These are phyloP conservation scores for Colletotrichum gigasporum DNA, from an alignment of 2,329 filamentous ascomycete genomes.

Conservation along the genomic window DNA sequence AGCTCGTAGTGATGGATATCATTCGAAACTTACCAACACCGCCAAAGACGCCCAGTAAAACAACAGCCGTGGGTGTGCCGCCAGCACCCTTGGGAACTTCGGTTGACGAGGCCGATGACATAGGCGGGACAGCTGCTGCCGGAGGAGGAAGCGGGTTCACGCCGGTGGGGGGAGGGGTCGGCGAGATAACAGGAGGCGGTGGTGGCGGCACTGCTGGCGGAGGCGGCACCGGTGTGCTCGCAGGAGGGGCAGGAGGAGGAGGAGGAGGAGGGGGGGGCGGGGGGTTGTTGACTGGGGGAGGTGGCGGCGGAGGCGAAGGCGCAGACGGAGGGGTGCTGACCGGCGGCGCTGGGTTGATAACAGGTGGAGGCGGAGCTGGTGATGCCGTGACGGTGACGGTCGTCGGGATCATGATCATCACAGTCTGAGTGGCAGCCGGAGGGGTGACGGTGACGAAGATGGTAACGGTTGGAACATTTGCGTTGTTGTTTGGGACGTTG, in stretches of 20 bases:
- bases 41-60: constrained; percentile 22
- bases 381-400: constrained; percentile 24
- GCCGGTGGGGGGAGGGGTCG: background rate
- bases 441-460: constrained; percentile 22
- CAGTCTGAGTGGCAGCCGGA: constrained; percentile 3
- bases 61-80: constrained; percentile 22
- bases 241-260: constrained; percentile 6
- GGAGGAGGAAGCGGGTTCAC: background rate
- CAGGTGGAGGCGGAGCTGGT: background rate
- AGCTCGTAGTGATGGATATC: background rate
- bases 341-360: background rate
- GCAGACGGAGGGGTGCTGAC: background rate
- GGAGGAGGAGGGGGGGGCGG: background rate
- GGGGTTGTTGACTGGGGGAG: constrained; percentile 2
- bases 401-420: constrained; percentile 21
- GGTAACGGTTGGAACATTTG: constrained; percentile 26
- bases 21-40: constrained; percentile 20
- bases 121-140: background rate
- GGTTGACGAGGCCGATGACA: constrained; percentile 9
- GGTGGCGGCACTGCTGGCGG: background rate
- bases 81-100: constrained; percentile 1
- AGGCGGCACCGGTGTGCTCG: background rate
- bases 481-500: constrained; percentile 19
- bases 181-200: constrained; percentile 2
- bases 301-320: background rate